phyloP scores from a whole-genome alignment of 1,284 basidiomycete genomes.

The Heterobasidion occidentale region DNA sequence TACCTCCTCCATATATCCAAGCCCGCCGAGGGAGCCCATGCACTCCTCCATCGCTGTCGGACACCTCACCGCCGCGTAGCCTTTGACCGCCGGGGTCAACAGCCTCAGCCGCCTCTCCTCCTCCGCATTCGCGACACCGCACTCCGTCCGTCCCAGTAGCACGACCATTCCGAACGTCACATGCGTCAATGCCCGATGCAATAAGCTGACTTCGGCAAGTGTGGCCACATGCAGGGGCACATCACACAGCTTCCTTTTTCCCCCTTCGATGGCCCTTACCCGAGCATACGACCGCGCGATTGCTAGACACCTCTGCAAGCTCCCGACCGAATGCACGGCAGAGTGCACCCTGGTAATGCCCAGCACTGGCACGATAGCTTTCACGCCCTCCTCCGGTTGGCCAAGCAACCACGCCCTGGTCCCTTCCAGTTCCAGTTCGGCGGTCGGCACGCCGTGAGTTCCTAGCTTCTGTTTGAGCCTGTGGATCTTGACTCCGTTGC shows the following conservation, averaged over 20 bases:
- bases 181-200: constrained; percentile 62
- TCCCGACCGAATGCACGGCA: constrained; percentile 48
- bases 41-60: constrained; percentile 62
- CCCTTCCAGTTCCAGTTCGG: constrained; percentile 61
- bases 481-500: constrained; percentile 68
- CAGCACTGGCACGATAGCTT: constrained; percentile 61
- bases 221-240: constrained; percentile 55
- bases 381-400: constrained; percentile 54
- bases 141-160: constrained; percentile 59
- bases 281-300: constrained; percentile 57
- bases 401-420: constrained; percentile 65
- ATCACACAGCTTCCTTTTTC: constrained; percentile 41
- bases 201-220: constrained; percentile 48
- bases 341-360: constrained; percentile 74
- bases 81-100: constrained; percentile 67
- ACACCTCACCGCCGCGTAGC: constrained; percentile 61
- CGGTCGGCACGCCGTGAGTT: constrained; percentile 70
- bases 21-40: constrained; percentile 70
- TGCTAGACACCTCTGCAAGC: constrained; percentile 54
- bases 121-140: constrained; percentile 35
- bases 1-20: constrained; percentile 81
- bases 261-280: constrained; percentile 46
- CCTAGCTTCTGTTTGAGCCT: constrained; percentile 78
- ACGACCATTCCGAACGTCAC: constrained; percentile 49
- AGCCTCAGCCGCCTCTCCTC: constrained; percentile 53